Evolutionary conservation across 169 alveolate genomes (phyloP), one percentile per base, ranked within the genome.

Genomic region (Plasmodium berghei): DNA sequence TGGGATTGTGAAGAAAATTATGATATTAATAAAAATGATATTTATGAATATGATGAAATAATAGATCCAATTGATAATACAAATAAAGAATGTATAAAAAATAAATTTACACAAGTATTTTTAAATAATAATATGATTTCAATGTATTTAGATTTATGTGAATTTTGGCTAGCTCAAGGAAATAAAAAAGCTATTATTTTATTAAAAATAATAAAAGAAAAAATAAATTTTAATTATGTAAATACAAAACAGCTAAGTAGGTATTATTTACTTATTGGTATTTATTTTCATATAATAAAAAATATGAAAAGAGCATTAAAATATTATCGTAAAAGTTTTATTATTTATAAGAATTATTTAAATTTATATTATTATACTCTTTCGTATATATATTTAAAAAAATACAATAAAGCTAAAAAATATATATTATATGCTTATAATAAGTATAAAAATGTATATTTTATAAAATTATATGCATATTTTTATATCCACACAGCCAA

Each of bases 111-210:
- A n/a, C 26, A 69, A 59, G 45, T 61, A 8, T 64, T 58, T 54
- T 63, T 86, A 55, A 42, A 49, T 46, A 56, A 59, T 49, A 66
- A 72, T 26, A 70, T 86, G 56, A 69, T 86, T 4, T 71, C 55
- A 14, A 40, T 86, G 48, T 86, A 86, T 63, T 73, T 86, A 40
- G 91, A 86, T 61, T 10, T 86, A 73, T 86, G 91, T 46, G 91
- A 86, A 59, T 45, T 86, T 18, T 86, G 91, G 91, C 64, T 86
- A 24, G 42, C 61, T 22, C 74, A 56, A 14, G 91, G 91, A 48
- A 52, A 70, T 61, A 46, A 18, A 18, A 70, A 40, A 61, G 22
- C 77, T 1, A 63, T 86, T 5, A 20, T 28, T 16, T 48, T 86
- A 22, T 56, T 86, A 61, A 86, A 86, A 86, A 59, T 86, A 26